A percentile compares a stretch with the other conserved stretches of the same genome.
Evolutionary conservation across 352 stramenopile species (phyloP).

Genomic region (Ophiocytium majus): DNA sequence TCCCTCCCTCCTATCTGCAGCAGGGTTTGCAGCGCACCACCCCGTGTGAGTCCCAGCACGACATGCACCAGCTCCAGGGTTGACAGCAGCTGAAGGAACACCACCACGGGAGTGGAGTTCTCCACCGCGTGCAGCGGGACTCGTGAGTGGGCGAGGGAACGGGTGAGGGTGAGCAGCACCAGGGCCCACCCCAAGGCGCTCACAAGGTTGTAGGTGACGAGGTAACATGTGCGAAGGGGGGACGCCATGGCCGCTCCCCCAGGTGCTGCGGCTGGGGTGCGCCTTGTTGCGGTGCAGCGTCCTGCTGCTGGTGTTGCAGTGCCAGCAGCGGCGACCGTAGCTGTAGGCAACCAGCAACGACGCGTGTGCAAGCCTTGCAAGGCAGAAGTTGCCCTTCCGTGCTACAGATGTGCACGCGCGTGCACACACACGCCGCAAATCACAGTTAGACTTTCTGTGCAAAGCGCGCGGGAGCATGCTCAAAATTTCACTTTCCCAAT

Average conservation of each 20-base stretch:
- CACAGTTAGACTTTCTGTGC: too few relatives aligned
- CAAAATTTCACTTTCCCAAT: too few relatives aligned
- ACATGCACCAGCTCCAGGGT: conserved; percentile 53
- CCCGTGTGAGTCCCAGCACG: conserved; percentile 30
- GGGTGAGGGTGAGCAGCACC: neutral
- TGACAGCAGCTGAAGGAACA: conserved; percentile 43
- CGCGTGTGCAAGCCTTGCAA: too few relatives aligned
- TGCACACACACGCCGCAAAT: too few relatives aligned
- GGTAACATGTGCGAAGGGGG: neutral
- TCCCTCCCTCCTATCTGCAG: conserved; percentile 42
- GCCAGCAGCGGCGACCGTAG: too few relatives aligned
- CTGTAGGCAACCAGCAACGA: too few relatives aligned
- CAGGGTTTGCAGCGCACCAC: neutral
- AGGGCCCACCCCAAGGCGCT: neutral
- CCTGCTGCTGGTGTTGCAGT: too few relatives aligned
- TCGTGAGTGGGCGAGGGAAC: neutral
- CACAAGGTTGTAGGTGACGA: neutral
- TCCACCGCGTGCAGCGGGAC: conserved; percentile 10
- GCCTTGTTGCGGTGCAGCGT: too few relatives aligned
- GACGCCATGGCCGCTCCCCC: neutral
- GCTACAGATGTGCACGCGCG: too few relatives aligned
- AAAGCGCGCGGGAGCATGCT: too few relatives aligned
- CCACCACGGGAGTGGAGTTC: conserved; percentile 23
- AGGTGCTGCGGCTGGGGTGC: too few relatives aligned
- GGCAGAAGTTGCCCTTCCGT: too few relatives aligned